phyloP scores from a whole-genome alignment of 1,139 yeast species.

The Kodamaea ohmeri region DNA sequence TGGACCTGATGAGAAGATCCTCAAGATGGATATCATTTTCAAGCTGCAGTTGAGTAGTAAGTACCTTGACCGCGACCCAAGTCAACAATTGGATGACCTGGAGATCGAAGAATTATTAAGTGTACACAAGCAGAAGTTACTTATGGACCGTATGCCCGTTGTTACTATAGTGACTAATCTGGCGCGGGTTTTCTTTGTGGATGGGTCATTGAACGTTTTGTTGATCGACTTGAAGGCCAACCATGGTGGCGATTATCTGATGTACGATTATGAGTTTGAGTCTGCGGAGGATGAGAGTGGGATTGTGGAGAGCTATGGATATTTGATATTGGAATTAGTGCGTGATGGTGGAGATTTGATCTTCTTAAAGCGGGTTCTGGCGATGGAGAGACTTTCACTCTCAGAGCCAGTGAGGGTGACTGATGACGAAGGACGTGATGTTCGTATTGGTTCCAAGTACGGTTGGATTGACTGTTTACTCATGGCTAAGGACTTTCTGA shows the following conservation, averaged over 20 bases:
- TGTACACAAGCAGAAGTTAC: slow-evolving; percentile 34
- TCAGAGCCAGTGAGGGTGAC: slow-evolving; percentile 38
- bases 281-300: slow-evolving; percentile 40
- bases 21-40: slow-evolving; percentile 40
- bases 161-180: slow-evolving; percentile 49
- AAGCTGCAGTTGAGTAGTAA: slow-evolving; percentile 37
- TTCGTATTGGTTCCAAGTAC: slow-evolving; percentile 36
- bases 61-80: slow-evolving; percentile 21
- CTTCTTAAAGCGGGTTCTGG: slow-evolving; percentile 46
- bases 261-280: slow-evolving; percentile 75
- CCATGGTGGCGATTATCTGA: slow-evolving; percentile 62
- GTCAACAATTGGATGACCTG: slow-evolving; percentile 33
- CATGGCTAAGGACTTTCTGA: slow-evolving; percentile 43
- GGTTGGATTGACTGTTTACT: slow-evolving; percentile 50
- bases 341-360: slow-evolving; percentile 57
- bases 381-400: slow-evolving; percentile 23
- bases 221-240: slow-evolving; percentile 46
- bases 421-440: slow-evolving; percentile 31
- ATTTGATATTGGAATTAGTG: slow-evolving; percentile 60
- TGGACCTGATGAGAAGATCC: slow-evolving; percentile 37
- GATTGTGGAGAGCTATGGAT: slow-evolving; percentile 47
- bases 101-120: slow-evolving; percentile 43
- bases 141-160: slow-evolving; percentile 35
- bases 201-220: slow-evolving; percentile 37
- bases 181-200: slow-evolving; percentile 46